Base-by-base conservation (phyloP, 345 rosid species). In the Eucalyptus dawsonii region DNA sequence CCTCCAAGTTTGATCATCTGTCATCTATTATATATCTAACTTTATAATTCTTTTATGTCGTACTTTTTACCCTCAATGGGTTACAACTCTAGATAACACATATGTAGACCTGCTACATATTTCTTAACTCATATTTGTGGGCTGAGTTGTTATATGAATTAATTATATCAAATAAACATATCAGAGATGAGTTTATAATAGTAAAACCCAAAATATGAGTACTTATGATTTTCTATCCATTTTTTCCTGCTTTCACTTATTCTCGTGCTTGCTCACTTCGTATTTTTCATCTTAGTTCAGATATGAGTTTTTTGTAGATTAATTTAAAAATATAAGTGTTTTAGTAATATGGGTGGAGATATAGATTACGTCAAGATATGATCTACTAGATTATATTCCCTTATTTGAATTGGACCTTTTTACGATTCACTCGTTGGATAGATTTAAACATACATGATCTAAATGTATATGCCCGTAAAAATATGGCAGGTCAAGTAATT, bases 261-360 rank as follows among this genome's bases (percentile, higher is more conserved):
- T 9, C 12, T 22, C 1, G 0, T 9, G 6, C 6, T 9, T 1
- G 3, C 3, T 54, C 12, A 54, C 3, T 9, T 9, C 0, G 1
- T 53, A 8, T 21, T 56, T 56, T 22, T 56, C 60, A 22, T 9
- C 5, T 56, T 5, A 4, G 5, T 9, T 22, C 1, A 9, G 5
- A 9, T 56, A 56, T 21, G 3, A 56, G 29, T 56, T 22, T 56
- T 54, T 4, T 22, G 0, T 9, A 9, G 0, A 9, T 1, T 9
- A 56, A 3, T 56, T 56, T 56, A 9, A 9, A 56, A 24, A 56
- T 24, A 0, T 9, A 56, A 56, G 6, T 4, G 3, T 56, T 56
- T 56, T 9, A 56, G 0, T 2, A 0, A 53, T 53, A 53, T 21
- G 1, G 2, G 10, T 21, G 5, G 0, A 53, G 25, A 21, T 53